A percentile compares a stretch with the other conserved stretches of the same genome.
Evolutionary conservation across 441 rosid species (phyloP).

Genomic region (Kokia cookei): DNA sequence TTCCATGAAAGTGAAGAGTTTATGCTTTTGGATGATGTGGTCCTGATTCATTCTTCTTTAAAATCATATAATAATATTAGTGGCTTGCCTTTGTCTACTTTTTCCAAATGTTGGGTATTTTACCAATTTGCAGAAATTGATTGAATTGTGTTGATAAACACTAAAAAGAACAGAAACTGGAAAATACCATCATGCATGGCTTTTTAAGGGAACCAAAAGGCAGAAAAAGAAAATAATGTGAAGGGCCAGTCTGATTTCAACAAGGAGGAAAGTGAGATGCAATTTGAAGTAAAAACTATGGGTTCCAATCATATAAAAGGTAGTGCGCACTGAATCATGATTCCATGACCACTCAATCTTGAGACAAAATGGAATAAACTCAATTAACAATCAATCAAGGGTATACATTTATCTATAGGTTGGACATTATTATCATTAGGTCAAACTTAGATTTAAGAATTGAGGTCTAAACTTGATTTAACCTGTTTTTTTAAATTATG

Average conservation of each 20-base stretch:
- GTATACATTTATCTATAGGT: no score
- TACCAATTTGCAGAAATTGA: neutral
- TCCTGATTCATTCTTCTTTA: neutral
- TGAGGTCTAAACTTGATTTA: no score
- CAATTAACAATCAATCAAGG: neutral
- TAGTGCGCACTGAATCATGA: neutral
- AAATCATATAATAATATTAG: constrained; percentile 9
- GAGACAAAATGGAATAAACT: neutral
- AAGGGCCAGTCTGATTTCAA: constrained; percentile 16
- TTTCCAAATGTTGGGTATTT: neutral
- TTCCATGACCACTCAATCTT: neutral
- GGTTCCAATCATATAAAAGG: neutral
- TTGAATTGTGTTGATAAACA: no score
- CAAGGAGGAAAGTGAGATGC: constrained; percentile 18
- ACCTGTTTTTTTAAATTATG: no score
- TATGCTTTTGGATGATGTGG: neutral
- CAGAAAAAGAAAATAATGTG: constrained; percentile 1
- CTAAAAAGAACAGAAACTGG: no score
- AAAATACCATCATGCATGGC: no score
- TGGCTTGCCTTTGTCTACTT: constrained; percentile 8
- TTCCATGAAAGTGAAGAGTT: neutral
- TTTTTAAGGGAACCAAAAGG: neutral
- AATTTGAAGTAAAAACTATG: neutral
- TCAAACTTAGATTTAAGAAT: no score
- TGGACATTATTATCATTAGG: no score